Percentiles rank a stretch among this genome's conserved stretches.
phyloP scores from a whole-genome alignment of 2,329 filamentous ascomycete species.

The Mariannaea sp. region DNA sequence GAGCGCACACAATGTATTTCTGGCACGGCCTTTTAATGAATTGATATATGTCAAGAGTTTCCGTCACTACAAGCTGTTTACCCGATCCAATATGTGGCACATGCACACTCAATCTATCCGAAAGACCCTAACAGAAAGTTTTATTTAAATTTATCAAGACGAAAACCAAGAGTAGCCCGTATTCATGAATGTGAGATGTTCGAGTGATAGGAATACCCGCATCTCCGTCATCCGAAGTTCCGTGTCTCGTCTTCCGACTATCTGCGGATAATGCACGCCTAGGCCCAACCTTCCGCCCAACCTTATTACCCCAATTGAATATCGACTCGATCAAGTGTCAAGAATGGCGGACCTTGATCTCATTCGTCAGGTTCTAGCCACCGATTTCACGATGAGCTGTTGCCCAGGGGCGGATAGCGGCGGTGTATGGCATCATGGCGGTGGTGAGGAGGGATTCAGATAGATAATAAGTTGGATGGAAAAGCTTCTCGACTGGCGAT shows the following conservation, averaged over 20 bases:
- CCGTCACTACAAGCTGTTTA: not conserved
- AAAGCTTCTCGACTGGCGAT: not conserved
- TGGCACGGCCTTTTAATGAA: not conserved
- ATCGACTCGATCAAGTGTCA: not conserved
- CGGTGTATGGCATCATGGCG: constrained; percentile 9
- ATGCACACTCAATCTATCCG: not conserved
- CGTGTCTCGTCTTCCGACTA: constrained; percentile 15
- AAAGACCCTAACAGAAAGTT: too few species aligned
- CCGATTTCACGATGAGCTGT: not conserved
- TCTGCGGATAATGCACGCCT: constrained; percentile 19
- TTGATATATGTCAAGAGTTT: not conserved
- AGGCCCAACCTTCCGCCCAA: constrained; percentile 14
- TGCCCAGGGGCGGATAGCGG: constrained; percentile 17
- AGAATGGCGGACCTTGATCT: constrained; percentile 6
- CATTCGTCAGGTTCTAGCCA: not conserved
- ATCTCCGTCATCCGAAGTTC: constrained; percentile 16
- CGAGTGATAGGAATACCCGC: not conserved
- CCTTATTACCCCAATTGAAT: too few species aligned
- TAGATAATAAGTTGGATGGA: constrained; percentile 21
- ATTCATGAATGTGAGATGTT: not conserved
- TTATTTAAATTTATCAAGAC: too few species aligned
- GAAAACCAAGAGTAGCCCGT: too few species aligned
- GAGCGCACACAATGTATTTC: not conserved
- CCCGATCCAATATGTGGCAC: too few species aligned
- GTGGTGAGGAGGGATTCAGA: constrained; percentile 7